Evolutionary conservation across 148 eudicot genomes (phyloP).

Genomic region (Rhododendron ferrugineum): DNA sequence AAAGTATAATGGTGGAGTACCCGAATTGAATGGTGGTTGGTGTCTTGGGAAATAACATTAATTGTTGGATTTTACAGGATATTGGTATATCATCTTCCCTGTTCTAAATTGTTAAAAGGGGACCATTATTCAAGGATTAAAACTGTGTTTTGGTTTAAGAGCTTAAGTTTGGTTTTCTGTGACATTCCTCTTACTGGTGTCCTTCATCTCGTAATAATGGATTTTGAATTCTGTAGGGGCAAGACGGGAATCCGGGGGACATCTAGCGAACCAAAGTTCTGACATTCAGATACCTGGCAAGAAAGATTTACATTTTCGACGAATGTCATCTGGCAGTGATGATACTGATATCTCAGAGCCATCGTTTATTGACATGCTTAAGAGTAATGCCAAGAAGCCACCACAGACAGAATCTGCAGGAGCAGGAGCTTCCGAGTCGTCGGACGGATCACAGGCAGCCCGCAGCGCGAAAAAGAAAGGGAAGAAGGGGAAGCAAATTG

Average conservation of each 20-base stretch:
- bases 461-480: conserved; percentile 76
- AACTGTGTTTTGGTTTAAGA: background rate
- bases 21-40: background rate
- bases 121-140: background rate
- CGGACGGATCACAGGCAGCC: conserved; percentile 46
- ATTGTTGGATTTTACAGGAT: background rate
- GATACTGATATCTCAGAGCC: conserved; percentile 68
- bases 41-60: background rate
- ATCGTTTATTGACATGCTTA: conserved; percentile 84
- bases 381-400: conserved; percentile 67
- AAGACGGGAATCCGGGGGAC: conserved; percentile 42
- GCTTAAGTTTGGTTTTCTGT: background rate
- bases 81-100: background rate
- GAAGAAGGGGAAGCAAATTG: conserved; percentile 86
- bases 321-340: conserved; percentile 68
- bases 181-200: background rate
- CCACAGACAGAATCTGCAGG: conserved; percentile 36
- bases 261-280: conserved; percentile 25
- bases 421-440: conserved; percentile 26
- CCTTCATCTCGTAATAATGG: background rate
- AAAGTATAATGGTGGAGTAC: background rate
- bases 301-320: conserved; percentile 56
- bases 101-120: background rate
- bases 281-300: conserved; percentile 30
- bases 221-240: conserved; percentile 30